phyloP scores from a whole-genome alignment of 768 basidiomycete genomes.

The Polyporus arcularius region DNA sequence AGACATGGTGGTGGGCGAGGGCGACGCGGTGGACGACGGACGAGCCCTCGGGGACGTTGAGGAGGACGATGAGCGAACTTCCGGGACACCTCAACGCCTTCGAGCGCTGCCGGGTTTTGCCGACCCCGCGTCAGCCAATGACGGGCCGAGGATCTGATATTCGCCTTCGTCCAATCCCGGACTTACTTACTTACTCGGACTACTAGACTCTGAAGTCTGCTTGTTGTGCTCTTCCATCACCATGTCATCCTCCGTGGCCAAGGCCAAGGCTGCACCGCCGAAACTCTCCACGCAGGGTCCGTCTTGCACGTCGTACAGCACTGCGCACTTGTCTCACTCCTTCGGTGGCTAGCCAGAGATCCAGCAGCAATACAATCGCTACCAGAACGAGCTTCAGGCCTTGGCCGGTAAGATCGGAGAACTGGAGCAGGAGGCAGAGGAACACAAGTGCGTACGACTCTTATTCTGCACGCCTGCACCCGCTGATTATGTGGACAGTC shows the following conservation, averaged over 20 bases:
- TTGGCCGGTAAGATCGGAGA: constrained; percentile 94
- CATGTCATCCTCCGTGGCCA: constrained; percentile 62
- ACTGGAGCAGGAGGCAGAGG: constrained; percentile 93
- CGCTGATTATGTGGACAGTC: constrained; percentile 42
- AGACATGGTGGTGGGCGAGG: constrained; percentile 56
- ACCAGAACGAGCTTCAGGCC: constrained; percentile 89
- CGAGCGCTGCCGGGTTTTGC: constrained; percentile 27
- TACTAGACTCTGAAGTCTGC: too few species aligned
- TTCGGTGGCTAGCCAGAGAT: constrained; percentile 64
- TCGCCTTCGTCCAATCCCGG: constrained; percentile 3
- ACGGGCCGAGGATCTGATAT: constrained; percentile 32
- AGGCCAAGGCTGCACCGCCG: constrained; percentile 52
- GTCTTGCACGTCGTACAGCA: constrained; percentile 17
- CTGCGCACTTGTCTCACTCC: neutral
- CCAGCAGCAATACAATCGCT: constrained; percentile 76
- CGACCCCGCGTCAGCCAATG: constrained; percentile 46
- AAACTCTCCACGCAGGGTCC: constrained; percentile 76
- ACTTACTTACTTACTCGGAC: too few species aligned
- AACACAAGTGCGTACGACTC: constrained; percentile 71
- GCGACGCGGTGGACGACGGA: constrained; percentile 36
- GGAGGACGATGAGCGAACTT: constrained; percentile 20
- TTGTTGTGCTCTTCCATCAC: constrained; percentile 27
- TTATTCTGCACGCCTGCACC: neutral
- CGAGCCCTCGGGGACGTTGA: constrained; percentile 24
- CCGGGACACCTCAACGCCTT: constrained; percentile 28